Base-by-base conservation (phyloP, 257 asterid genomes). In the Rhazya stricta region DNA sequence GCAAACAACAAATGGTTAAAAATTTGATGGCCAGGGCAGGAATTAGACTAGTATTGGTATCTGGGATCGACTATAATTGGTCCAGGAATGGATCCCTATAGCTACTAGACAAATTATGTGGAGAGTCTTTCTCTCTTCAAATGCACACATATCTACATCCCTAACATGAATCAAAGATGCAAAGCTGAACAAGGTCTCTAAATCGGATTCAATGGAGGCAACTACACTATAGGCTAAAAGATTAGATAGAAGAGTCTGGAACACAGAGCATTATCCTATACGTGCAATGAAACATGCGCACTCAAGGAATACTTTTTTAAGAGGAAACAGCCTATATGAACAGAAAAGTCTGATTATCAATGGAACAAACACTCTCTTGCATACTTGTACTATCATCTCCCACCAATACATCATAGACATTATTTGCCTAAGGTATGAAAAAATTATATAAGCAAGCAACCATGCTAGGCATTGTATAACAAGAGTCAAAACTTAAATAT, bases 151-250 rank as follows among this genome's bases (percentile, higher is more conserved):
- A 19, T 42, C 32, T 76, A 53, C 1, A 27, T 34, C 30, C 34
- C 41, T 36, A 23, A 65, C 23, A 66, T 51, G 32, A 25, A 75
- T 39, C 30, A 75, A 27, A 16, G 54, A 51, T 29, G 66, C 79
- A 53, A 16, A 53, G 29, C 71, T 69, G 27, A 34, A 42, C 11
- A 68, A 8, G 54, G 21, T 7, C 8, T 5, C 41, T 48, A 39
- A 34, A 65, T 65, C 67, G 50, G 16, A 37, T 50, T 2, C 11
- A 29, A 30, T n/a, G 30, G 51, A 57, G 2, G 19, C 69, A 41
- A 57, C 69, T 12, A 41, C 54, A 21, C 29, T 15, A 8, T 41
- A 45, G 25, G 37, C 5, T 21, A 15, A 57, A 16, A 8, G 5
- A 27, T 30, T 30, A 72, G 76, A 18, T 25, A 16, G n/a, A 56